Base-by-base conservation (phyloP, 2,329 filamentous ascomycete species). In the Ascochyta rabiei region DNA sequence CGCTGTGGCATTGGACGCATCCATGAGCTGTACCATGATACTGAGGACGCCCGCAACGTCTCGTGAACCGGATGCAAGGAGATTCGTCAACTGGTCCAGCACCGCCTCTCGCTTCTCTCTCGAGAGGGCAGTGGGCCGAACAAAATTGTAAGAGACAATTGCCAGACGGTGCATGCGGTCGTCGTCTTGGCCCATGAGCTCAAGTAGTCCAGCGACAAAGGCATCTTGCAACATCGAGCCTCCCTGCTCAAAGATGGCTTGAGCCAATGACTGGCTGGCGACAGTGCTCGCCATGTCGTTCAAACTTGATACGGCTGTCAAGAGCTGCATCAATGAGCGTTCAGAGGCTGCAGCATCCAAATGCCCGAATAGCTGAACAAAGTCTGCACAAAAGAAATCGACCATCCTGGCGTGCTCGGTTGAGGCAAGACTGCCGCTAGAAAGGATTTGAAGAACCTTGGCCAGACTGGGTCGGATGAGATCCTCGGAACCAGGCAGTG, bases 1-100 rank as follows among this genome's bases (percentile, higher is more conserved):
- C 10, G 73, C 68, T 6, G 67, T 75, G 13, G 73, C 68, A 49
- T 76, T 76, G 2, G 74, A 67, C 6, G 68, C 56, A 26, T 69
- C 59, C 67, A 75, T 74, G 8, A 76, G 57, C 43, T 67, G 65
- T 7, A 58, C 60, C 60, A 73, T 64, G 33, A 72, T 61, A 37
- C 65, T 68, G 4, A 74, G 53, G 13, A 68, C 19, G 1, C 41
- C 41, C 4, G 56, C 38, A 4, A 55, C 43, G 18, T 63, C 46
- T 19, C 44, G 21, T 23, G 61, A 45, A 6, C 51, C 43, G 6
- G 53, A 47, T 3, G 38, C 40, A 5, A 71, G 31, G 23, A 67
- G 56, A 3, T 63, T 55, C 8, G 63, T 61, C 26, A 72, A 49
- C 19, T 62, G 65, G 43, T 76, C 64, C 13, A 76, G 34, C 10